Percentiles rank a stretch among this genome's conserved stretches.
Conservation (phyloP, 2,329 filamentous ascomycete species). For the Aspergillus fumigatus region DNA sequence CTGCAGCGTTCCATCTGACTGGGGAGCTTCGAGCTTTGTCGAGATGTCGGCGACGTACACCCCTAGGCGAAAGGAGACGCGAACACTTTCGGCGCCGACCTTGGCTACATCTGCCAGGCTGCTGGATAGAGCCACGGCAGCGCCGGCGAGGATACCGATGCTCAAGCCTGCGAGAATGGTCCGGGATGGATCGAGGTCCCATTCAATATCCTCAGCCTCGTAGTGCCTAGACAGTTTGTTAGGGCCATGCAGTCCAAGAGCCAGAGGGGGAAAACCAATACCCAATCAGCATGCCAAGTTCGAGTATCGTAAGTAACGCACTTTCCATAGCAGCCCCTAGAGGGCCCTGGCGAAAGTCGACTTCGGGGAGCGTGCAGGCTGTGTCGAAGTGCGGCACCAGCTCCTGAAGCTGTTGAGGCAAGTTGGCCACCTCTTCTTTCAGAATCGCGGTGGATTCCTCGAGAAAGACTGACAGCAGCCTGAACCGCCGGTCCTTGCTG, state of each 20-base stretch:
- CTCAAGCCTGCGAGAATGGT: constrained; percentile 40
- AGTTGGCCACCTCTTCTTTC: constrained; percentile 34
- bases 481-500: constrained; percentile 38
- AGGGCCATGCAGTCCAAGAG: too few relatives aligned
- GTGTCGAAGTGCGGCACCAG: constrained; percentile 19
- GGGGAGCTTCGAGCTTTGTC: constrained; percentile 37
- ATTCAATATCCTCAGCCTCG: constrained; percentile 22
- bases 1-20: constrained; percentile 12
- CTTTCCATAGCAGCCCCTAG: constrained; percentile 46
- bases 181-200: constrained; percentile 18
- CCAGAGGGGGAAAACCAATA: constrained; percentile 18
- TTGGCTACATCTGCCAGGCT: constrained; percentile 38
- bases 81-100: constrained; percentile 40
- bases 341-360: constrained; percentile 35
- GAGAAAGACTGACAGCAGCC: constrained; percentile 39
- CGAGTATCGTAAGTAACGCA: constrained; percentile 36
- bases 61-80: constrained; percentile 46
- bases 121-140: constrained; percentile 41
- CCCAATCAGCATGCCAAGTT: constrained; percentile 45
- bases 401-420: constrained; percentile 13
- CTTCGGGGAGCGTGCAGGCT: constrained; percentile 7
- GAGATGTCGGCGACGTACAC: constrained; percentile 42
- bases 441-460: constrained; percentile 37
- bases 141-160: constrained; percentile 42
- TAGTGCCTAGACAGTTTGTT: constrained; percentile 20